A percentile compares a stretch with the other conserved stretches of the same genome.
phyloP scores from a whole-genome alignment of 306 rosid genomes.

The Quercus ilex region DNA sequence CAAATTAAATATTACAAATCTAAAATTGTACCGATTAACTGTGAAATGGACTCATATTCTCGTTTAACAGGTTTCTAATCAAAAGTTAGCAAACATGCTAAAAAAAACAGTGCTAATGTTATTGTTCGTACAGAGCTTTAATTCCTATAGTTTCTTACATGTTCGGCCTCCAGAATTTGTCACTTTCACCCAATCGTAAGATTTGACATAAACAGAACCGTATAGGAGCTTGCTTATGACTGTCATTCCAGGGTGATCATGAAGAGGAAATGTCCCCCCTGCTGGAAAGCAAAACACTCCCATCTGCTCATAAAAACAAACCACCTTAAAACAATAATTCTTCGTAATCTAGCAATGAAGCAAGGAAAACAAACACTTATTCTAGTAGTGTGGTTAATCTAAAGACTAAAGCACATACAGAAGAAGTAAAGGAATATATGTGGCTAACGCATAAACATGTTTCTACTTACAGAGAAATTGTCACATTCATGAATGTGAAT shows the following conservation, averaged over 20 bases:
- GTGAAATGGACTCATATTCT: too few species aligned
- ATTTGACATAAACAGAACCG: constrained; percentile 46
- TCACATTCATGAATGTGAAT: constrained; percentile 64
- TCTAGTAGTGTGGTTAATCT: not conserved
- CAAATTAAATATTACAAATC: too few species aligned
- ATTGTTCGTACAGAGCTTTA: not conserved
- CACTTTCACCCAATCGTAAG: constrained; percentile 63
- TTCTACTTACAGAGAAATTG: constrained; percentile 42
- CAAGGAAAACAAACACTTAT: not conserved
- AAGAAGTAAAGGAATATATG: not conserved
- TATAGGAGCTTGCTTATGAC: constrained; percentile 59
- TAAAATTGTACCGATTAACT: too few species aligned
- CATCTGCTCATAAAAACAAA: constrained; percentile 29
- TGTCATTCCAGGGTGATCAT: constrained; percentile 76
- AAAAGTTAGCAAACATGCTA: too few species aligned
- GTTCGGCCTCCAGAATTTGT: constrained; percentile 22
- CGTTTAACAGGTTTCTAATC: too few species aligned
- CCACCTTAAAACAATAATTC: not conserved
- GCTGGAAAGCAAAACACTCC: constrained; percentile 64
- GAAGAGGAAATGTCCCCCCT: constrained; percentile 57
- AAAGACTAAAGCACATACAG: not conserved
- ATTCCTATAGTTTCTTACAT: constrained; percentile 25
- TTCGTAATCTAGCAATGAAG: not conserved
- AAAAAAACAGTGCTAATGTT: not conserved
- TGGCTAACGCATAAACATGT: not conserved